Conservation (phyloP, 768 basidiomycete genomes). For the Fomitopsis serialis region DNA sequence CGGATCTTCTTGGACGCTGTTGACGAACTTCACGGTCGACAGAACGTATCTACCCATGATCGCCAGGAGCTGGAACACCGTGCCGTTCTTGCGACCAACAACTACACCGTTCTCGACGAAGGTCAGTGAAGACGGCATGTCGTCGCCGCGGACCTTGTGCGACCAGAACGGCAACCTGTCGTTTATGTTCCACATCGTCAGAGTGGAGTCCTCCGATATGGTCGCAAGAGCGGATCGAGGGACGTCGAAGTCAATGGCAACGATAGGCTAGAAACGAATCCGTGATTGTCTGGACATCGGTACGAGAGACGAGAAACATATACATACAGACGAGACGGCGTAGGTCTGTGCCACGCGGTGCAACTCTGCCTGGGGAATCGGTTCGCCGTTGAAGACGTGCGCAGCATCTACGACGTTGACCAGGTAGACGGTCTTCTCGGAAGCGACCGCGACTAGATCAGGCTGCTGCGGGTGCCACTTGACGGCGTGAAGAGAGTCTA, state of each 20-base stretch:
- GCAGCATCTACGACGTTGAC: slow-evolving; percentile 66
- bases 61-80: slow-evolving; percentile 79
- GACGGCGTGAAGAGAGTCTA: slow-evolving; percentile 68
- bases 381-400: slow-evolving; percentile 55
- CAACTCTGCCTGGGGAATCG: slow-evolving; percentile 64
- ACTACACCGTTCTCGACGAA: slow-evolving; percentile 86
- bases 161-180: slow-evolving; percentile 73
- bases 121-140: slow-evolving; percentile 74
- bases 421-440: slow-evolving; percentile 68
- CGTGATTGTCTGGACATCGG: background rate
- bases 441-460: slow-evolving; percentile 79
- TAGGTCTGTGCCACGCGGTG: slow-evolving; percentile 65
- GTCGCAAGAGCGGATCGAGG: slow-evolving; percentile 73
- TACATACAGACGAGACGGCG: slow-evolving; percentile 62
- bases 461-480: slow-evolving; percentile 87
- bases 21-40: slow-evolving; percentile 77
- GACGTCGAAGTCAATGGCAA: slow-evolving; percentile 83
- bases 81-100: slow-evolving; percentile 79
- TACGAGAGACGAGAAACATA: background rate
- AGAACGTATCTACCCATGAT: slow-evolving; percentile 65
- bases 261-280: slow-evolving; percentile 48
- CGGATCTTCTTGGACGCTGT: slow-evolving; percentile 60
- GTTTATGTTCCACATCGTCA: slow-evolving; percentile 78
- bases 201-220: slow-evolving; percentile 75
- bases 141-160: slow-evolving; percentile 74